Conservation (phyloP, 2,329 filamentous ascomycete genomes). For the Aspergillus hiratsukae region DNA sequence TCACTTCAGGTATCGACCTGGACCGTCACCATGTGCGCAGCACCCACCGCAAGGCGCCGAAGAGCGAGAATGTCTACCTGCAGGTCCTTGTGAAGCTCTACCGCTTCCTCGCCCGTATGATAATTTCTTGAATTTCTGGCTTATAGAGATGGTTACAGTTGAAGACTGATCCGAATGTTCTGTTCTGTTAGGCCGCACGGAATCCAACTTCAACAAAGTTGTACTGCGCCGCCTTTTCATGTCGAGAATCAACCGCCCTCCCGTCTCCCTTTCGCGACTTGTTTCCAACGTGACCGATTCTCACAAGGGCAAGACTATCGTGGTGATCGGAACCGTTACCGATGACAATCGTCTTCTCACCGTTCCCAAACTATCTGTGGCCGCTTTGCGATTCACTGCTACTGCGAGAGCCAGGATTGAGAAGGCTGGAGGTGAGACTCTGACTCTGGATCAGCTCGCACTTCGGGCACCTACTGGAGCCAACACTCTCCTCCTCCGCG, state of each 20-base stretch:
- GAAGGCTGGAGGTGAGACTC: conserved; percentile 88
- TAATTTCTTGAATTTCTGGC: conserved; percentile 11
- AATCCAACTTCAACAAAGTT: conserved; percentile 97
- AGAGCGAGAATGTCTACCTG: conserved; percentile 97
- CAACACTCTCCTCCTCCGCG: conserved; percentile 95
- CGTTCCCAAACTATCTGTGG: conserved; percentile 88
- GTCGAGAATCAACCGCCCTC: conserved; percentile 97
- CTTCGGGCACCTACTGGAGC: conserved; percentile 89
- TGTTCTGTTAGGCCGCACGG: conserved; percentile 70
- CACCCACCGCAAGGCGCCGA: conserved; percentile 85
- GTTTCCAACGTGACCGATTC: conserved; percentile 60
- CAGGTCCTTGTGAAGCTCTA: conserved; percentile 98
- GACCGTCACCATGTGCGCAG: conserved; percentile 60
- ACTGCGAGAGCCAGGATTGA: conserved; percentile 90
- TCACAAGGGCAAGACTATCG: conserved; percentile 69
- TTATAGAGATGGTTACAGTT: conserved; percentile 1
- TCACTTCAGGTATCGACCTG: conserved; percentile 49
- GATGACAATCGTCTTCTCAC: conserved; percentile 93
- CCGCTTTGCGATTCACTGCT: conserved; percentile 93
- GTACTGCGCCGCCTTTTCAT: conserved; percentile 96
- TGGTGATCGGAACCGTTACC: conserved; percentile 91
- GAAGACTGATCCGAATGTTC: conserved; percentile 16
- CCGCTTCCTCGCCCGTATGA: conserved; percentile 86
- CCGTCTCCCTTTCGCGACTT: conserved; percentile 91
- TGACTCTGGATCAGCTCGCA: conserved; percentile 96